Percentiles rank a stretch among this genome's conserved stretches.
Evolutionary conservation across 192 early-diverging fungal species (phyloP).

Genomic region (Lobosporangium transversale): DNA sequence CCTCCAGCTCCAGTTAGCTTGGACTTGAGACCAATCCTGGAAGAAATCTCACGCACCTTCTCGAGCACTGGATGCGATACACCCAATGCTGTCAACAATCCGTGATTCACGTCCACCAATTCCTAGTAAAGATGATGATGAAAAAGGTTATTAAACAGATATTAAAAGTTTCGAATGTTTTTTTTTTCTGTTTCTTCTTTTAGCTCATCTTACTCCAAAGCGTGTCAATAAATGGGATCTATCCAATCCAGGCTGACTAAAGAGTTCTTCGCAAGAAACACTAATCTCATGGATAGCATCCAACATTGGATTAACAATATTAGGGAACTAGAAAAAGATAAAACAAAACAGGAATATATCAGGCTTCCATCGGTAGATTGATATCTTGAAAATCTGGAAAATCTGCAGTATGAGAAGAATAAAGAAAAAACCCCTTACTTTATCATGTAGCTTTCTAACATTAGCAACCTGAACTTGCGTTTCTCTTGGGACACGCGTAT

Average conservation of each 20-base stretch:
- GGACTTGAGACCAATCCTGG: slow-evolving; percentile 68
- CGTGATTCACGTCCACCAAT: slow-evolving; percentile 88
- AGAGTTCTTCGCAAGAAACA: slow-evolving; percentile 41
- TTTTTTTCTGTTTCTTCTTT: no score
- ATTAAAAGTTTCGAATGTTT: no score
- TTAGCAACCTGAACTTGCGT: slow-evolving; percentile 88
- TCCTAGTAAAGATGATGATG: slow-evolving; percentile 57
- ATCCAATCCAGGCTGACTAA: slow-evolving; percentile 29
- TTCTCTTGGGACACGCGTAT: slow-evolving; percentile 90
- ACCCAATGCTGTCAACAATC: slow-evolving; percentile 77
- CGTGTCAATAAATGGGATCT: slow-evolving; percentile 20
- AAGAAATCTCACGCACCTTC: slow-evolving; percentile 73
- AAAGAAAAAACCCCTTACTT: slow-evolving; percentile 17
- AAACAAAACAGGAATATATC: neutral
- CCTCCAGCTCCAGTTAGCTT: slow-evolving; percentile 98
- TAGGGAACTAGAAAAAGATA: slow-evolving; percentile 53
- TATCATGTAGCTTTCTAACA: slow-evolving; percentile 69
- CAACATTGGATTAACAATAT: slow-evolving; percentile 70
- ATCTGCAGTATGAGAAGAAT: neutral
- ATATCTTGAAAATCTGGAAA: neutral
- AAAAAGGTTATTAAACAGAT: no score
- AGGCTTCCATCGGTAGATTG: no score
- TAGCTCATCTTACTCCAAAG: slow-evolving; percentile 29
- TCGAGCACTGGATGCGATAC: slow-evolving; percentile 90
- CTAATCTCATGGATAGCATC: slow-evolving; percentile 75